These are phyloP conservation scores for Metschnikowia noctiluminum DNA, from an alignment of 805 yeast species.

Conservation along the genomic window DNA sequence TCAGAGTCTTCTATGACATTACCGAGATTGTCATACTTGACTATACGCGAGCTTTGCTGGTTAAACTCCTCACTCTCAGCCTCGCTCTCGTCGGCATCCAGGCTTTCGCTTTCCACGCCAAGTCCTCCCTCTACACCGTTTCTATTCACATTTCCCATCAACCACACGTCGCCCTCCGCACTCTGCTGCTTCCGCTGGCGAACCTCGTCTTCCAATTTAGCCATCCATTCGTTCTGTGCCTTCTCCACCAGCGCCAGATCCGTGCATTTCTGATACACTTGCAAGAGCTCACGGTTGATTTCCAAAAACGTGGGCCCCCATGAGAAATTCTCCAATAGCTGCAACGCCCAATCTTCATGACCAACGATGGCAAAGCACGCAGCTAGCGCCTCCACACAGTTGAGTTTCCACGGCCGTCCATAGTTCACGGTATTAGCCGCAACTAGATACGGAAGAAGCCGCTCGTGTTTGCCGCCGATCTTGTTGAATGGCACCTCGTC, in stretches of 20 bases:
- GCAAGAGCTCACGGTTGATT: slow-evolving; percentile 75
- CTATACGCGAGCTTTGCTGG: background rate
- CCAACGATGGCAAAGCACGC: slow-evolving; percentile 96
- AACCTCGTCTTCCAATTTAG: slow-evolving; percentile 61
- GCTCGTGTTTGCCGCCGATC: slow-evolving; percentile 86
- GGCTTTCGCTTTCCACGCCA: too few species aligned
- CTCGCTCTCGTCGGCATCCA: slow-evolving; percentile 3
- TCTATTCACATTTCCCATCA: slow-evolving; percentile 73
- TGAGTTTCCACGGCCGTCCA: slow-evolving; percentile 92
- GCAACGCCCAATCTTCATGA: slow-evolving; percentile 81
- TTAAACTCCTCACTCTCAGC: slow-evolving; percentile 16
- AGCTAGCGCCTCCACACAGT: slow-evolving; percentile 96
- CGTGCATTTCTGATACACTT: slow-evolving; percentile 72
- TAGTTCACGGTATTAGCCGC: slow-evolving; percentile 98
- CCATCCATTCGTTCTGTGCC: slow-evolving; percentile 77
- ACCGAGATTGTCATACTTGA: slow-evolving; percentile 4
- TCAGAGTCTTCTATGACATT: background rate
- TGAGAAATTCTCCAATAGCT: slow-evolving; percentile 72
- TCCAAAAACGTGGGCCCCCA: slow-evolving; percentile 92
- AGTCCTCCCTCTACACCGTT: slow-evolving; percentile 9
- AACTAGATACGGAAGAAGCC: slow-evolving; percentile 85
- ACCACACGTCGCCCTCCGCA: slow-evolving; percentile 64
- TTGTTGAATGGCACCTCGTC: slow-evolving; percentile 93
- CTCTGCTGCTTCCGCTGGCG: slow-evolving; percentile 55
- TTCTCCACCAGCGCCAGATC: slow-evolving; percentile 68